A percentile compares a stretch with the other conserved stretches of the same genome.
Evolutionary conservation across 768 basidiomycete genomes (phyloP).

Genomic region (Pulveroboletus sp.): DNA sequence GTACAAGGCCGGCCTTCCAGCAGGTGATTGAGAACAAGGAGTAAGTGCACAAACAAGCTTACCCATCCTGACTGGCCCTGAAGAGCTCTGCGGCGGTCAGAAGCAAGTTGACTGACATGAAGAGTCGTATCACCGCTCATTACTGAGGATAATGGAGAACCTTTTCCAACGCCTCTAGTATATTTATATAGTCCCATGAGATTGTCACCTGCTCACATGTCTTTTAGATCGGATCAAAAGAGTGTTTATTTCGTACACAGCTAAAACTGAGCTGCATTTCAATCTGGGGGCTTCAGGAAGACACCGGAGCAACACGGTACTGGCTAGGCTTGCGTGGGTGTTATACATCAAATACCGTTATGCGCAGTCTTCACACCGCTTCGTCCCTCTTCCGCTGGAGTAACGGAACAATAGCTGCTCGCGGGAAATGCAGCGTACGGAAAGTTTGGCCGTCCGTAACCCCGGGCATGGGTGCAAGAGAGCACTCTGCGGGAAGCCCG

Average conservation of each 20-base stretch:
- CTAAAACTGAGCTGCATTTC: background rate
- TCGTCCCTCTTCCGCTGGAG: no score
- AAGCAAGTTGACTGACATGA: constrained; percentile 30
- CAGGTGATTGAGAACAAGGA: background rate
- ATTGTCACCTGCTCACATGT: background rate
- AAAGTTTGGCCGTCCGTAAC: background rate
- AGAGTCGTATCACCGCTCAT: constrained; percentile 46
- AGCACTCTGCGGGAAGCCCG: no score
- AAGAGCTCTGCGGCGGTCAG: constrained; percentile 49
- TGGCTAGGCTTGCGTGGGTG: background rate
- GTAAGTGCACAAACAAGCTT: constrained; percentile 11
- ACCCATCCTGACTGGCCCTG: constrained; percentile 70
- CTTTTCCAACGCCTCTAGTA: background rate
- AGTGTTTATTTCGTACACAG: background rate
- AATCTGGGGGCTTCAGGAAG: background rate
- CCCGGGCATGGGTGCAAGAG: no score
- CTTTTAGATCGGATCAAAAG: constrained; percentile 1
- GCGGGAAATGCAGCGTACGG: background rate
- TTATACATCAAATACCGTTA: background rate
- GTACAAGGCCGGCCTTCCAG: constrained; percentile 51
- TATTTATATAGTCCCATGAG: background rate
- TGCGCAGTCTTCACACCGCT: background rate
- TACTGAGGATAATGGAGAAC: background rate
- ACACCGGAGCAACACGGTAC: background rate
- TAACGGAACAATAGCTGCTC: no score